Evolutionary conservation across 306 rosid species (phyloP).

Genomic region (Calophaca sinica): DNA sequence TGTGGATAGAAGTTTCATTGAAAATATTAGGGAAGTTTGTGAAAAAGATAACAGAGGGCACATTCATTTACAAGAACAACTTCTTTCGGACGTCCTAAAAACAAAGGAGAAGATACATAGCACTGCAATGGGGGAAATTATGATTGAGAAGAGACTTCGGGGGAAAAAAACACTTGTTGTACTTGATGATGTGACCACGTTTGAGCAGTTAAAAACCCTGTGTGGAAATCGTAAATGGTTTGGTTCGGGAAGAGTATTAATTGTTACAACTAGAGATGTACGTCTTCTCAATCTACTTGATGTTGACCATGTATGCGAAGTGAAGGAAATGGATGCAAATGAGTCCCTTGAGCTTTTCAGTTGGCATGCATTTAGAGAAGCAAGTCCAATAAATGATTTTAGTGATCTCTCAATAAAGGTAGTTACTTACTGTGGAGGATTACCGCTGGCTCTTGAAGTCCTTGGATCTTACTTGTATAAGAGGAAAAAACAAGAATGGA

Average conservation of each 20-base stretch:
- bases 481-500: constrained; percentile 40
- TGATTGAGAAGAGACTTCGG: not conserved
- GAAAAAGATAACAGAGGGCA: not conserved
- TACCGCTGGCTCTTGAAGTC: constrained; percentile 55
- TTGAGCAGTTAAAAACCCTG: not conserved
- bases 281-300: constrained; percentile 35
- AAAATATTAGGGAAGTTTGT: constrained; percentile 34
- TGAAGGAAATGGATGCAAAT: constrained; percentile 6
- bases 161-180: not conserved
- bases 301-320: not conserved
- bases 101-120: not conserved
- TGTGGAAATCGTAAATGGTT: constrained; percentile 8
- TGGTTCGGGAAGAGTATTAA: constrained; percentile 41
- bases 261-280: constrained; percentile 49
- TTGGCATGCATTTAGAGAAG: constrained; percentile 42
- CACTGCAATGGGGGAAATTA: not conserved
- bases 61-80: constrained; percentile 36
- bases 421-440: constrained; percentile 44
- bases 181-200: constrained; percentile 33
- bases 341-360: constrained; percentile 47
- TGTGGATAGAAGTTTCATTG: not conserved
- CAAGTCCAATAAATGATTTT: not conserved
- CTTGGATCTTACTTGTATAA: constrained; percentile 46
- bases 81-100: not conserved
- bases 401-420: constrained; percentile 21